Evolutionary conservation across 495 filamentous ascomycete genomes (phyloP), one percentile per base, ranked within the genome.

Genomic region (Darksidea phi): DNA sequence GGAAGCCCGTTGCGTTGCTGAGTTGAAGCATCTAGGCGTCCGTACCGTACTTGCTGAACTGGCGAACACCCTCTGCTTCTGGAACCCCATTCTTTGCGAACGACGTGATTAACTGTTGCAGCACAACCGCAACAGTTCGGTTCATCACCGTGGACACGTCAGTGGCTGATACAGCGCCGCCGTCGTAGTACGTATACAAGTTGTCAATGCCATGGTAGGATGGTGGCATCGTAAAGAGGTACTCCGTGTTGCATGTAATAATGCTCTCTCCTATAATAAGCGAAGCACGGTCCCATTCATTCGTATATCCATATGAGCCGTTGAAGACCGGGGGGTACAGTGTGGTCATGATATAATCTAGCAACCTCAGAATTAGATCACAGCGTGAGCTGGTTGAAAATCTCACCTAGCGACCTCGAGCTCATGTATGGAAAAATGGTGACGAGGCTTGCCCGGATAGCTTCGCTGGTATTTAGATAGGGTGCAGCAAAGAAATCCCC

Each of bases 161-260:
- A 11, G 46, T 32, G 23, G 63, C 59, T 0, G 54, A 42, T 2
- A 61, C 23, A 1, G 55, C 58, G 32, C 76, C 74, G 21, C 80
- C 83, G 48, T 81, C 79, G 69, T 77, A 83, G 59, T 80, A 82
- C 2, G 76, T 81, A 55, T 82, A 86, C 28, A 73, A 1, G 24
- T 81, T 54, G 66, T 85, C 82, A 2, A 72, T 47, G 13, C 75
- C 78, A 58, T 86, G 83, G 23, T 75, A 64, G 11, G 72, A 84
- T 0, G 86, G 84, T 8, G 79, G 76, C 50, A 87, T 73, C 63
- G 74, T 78, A 70, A 88, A 88, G 17, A 78, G 63, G 66, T 88
- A 89, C 59, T 73, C 61, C 21, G 73, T 70, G 61, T 80, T 80
- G 67, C 82, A 84, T 24, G 74, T 73, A 66, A 84, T 82, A 42